phyloP scores from a whole-genome alignment of 2,329 filamentous ascomycete species.

The Lasiodiplodia sp. region DNA sequence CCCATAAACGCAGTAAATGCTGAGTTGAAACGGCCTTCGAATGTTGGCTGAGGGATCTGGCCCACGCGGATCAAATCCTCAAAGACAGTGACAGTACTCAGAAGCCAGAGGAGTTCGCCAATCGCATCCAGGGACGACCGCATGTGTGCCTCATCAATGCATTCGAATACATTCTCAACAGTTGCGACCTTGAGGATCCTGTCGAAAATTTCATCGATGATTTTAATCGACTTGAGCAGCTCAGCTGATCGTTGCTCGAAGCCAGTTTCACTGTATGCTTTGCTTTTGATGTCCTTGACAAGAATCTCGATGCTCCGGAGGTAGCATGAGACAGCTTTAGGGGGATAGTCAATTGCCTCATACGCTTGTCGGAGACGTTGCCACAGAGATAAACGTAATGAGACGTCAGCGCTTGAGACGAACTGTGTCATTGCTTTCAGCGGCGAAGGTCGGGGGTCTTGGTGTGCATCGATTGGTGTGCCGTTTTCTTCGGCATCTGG shows the following conservation, averaged over 20 bases:
- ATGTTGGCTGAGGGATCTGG: conserved; percentile 67
- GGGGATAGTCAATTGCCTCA: conserved; percentile 79
- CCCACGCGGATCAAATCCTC: conserved; percentile 88
- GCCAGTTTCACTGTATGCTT: conserved; percentile 62
- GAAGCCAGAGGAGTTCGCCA: conserved; percentile 72
- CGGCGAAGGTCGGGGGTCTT: conserved; percentile 37
- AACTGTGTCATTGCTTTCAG: conserved; percentile 85
- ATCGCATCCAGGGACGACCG: conserved; percentile 75
- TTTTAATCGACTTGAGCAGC: conserved; percentile 78
- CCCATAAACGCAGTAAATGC: conserved; percentile 52
- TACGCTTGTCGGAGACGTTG: conserved; percentile 90
- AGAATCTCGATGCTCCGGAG: conserved; percentile 87
- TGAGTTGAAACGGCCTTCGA: conserved; percentile 56
- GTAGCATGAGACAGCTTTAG: conserved; percentile 88
- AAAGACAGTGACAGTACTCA: conserved; percentile 81
- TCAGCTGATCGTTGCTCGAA: conserved; percentile 71
- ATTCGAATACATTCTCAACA: conserved; percentile 80
- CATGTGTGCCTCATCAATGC: conserved; percentile 81
- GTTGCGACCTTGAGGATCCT: conserved; percentile 72
- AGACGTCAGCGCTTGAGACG: conserved; percentile 79
- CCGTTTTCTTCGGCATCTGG: conserved; percentile 32
- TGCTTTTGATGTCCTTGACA: conserved; percentile 70
- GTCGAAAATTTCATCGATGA: conserved; percentile 77
- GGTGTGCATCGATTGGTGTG: neutral
- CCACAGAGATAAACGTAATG: conserved; percentile 88